Percentiles rank a stretch among this genome's conserved stretches.
Evolutionary conservation across 2,329 filamentous ascomycete species (phyloP).

Genomic region (Davidsoniella neocaledoniae): DNA sequence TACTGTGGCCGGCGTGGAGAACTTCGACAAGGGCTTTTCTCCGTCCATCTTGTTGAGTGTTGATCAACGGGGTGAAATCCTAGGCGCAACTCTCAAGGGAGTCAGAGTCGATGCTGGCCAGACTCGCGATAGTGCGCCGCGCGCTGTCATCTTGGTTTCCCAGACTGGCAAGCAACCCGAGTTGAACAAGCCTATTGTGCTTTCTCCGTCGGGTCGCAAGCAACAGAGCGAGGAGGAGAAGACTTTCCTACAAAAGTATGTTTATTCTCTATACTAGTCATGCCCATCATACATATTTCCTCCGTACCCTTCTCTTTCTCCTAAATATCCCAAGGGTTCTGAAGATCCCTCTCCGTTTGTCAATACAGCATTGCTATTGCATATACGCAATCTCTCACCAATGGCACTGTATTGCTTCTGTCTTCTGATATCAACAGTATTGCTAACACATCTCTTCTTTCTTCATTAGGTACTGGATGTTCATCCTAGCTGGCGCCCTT

Average conservation of each 20-base stretch:
- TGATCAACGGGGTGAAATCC: conserved; percentile 23
- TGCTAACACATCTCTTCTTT: conserved; percentile 2
- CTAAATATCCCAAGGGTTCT: too few species aligned
- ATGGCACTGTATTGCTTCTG: too few species aligned
- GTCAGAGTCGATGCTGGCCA: conserved; percentile 44
- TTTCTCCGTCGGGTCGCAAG: conserved; percentile 39
- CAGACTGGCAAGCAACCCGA: conserved; percentile 36
- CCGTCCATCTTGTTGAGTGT: conserved; percentile 39
- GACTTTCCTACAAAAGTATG: conserved; percentile 49
- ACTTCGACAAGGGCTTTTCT: conserved; percentile 44
- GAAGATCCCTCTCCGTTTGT: too few species aligned
- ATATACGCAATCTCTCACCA: too few species aligned
- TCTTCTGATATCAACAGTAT: not conserved
- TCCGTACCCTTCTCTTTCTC: too few species aligned
- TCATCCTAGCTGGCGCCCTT: conserved; percentile 36
- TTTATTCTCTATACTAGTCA: conserved; percentile 12
- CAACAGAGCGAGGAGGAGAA: conserved; percentile 43
- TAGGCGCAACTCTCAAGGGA: conserved; percentile 37
- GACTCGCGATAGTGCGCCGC: conserved; percentile 48
- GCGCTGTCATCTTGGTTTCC: conserved; percentile 33
- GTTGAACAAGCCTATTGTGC: conserved; percentile 46
- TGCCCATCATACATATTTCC: not conserved
- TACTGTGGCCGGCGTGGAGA: conserved; percentile 36
- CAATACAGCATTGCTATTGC: too few species aligned
- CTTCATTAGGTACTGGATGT: conserved; percentile 46